phyloP scores from a whole-genome alignment of 257 asterid species.

The Solanum tacnaense region DNA sequence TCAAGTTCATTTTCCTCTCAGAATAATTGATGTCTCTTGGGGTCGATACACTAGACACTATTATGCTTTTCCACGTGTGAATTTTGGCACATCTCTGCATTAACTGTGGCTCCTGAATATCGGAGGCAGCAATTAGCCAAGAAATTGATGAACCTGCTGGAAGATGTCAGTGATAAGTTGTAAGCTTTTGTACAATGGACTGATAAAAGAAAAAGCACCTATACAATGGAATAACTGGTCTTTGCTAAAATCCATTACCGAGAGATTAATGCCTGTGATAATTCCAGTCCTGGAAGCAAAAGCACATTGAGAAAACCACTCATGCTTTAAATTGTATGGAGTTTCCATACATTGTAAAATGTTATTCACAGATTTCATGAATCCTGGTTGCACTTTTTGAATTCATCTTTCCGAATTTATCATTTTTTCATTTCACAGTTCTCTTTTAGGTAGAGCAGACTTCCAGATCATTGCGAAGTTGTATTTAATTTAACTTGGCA shows the following conservation, averaged over 20 bases:
- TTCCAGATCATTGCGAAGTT: neutral
- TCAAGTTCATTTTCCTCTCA: neutral
- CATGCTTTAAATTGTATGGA: neutral
- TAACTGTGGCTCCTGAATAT: constrained; percentile 80
- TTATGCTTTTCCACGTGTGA: constrained; percentile 24
- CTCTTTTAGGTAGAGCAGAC: neutral
- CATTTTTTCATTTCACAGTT: neutral
- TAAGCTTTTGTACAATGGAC: constrained; percentile 8
- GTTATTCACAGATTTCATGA: neutral
- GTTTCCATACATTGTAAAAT: neutral
- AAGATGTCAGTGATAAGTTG: constrained; percentile 89
- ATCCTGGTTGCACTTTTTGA: neutral
- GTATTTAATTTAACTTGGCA: neutral
- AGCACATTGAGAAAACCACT: neutral
- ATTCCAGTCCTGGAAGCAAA: neutral
- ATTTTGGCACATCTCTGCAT: constrained; percentile 96
- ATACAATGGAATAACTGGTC: neutral
- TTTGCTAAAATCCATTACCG: neutral
- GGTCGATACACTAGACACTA: neutral
- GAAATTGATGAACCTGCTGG: constrained; percentile 85
- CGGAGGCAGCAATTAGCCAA: constrained; percentile 92
- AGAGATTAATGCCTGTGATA: neutral
- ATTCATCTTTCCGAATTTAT: neutral
- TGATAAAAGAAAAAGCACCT: neutral
- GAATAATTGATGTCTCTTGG: neutral